phyloP scores from a whole-genome alignment of 2,329 filamentous ascomycete species.

The Alternaria sp. region DNA sequence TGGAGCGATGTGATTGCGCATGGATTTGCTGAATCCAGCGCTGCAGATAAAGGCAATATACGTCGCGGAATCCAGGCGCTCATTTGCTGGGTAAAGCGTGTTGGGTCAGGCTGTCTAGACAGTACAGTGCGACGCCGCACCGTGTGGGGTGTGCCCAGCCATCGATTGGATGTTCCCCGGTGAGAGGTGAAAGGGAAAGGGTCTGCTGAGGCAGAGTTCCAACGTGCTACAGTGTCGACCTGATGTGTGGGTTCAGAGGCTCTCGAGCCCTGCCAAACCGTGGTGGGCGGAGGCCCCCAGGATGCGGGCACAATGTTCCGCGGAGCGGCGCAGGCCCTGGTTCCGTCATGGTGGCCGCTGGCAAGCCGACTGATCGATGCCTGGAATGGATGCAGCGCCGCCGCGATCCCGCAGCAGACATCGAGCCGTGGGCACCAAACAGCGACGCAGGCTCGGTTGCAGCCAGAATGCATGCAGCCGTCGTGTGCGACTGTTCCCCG shows the following conservation, averaged over 20 bases:
- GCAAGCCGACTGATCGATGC: constrained; percentile 10
- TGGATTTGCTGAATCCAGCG: constrained; percentile 13
- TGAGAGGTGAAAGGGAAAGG: background rate
- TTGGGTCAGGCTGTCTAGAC: background rate
- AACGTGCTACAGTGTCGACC: background rate
- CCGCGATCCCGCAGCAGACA: constrained; percentile 18
- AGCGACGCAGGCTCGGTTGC: constrained; percentile 15
- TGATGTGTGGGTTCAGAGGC: background rate
- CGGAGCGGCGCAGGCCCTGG: constrained; percentile 11
- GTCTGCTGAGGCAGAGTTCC: background rate
- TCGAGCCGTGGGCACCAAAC: constrained; percentile 15
- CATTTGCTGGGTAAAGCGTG: constrained; percentile 16
- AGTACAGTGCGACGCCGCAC: background rate
- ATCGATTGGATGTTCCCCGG: background rate
- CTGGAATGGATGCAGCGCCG: constrained; percentile 12
- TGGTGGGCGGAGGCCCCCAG: constrained; percentile 3
- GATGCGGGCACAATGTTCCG: constrained; percentile 4
- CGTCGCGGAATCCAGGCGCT: constrained; percentile 3
- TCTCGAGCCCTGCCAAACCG: background rate
- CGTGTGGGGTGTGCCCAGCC: background rate
- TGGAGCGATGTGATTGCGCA: constrained; percentile 15
- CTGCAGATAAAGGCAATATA: constrained; percentile 18
- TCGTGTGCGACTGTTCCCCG: constrained; percentile 9
- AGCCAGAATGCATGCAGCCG: constrained; percentile 21
- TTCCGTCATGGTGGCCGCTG: constrained; percentile 17